phyloP scores from a whole-genome alignment of 2,329 filamentous ascomycete genomes.

The Bipolaris victoriae region DNA sequence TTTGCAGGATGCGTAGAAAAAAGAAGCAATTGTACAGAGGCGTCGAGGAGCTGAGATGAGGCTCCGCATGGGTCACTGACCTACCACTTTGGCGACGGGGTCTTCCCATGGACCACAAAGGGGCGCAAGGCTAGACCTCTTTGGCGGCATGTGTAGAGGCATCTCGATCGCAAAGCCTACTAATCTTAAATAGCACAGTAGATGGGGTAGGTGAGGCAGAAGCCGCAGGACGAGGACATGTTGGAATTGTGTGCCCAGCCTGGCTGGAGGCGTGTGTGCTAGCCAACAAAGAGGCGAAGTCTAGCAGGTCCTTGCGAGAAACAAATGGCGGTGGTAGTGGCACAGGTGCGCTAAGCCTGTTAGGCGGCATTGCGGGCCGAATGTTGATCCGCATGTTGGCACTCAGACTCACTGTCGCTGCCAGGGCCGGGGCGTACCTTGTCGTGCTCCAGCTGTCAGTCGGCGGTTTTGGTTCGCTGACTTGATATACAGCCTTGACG shows the following conservation, averaged over 20 bases:
- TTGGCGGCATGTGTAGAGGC: not conserved
- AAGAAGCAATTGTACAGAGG: not conserved
- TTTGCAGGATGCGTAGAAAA: not conserved
- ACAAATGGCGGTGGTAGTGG: not conserved
- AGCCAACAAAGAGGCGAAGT: constrained; percentile 5
- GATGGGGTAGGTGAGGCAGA: not conserved
- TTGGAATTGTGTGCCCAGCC: not conserved
- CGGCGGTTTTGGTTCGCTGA: not conserved
- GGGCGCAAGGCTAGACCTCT: not conserved
- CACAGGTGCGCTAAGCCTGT: not conserved
- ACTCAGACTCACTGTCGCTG: not conserved
- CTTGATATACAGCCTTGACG: not conserved
- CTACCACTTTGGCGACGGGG: not conserved
- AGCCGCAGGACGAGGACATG: not conserved
- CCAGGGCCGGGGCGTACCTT: not conserved
- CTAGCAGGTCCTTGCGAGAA: not conserved
- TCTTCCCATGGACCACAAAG: not conserved
- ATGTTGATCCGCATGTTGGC: constrained; percentile 2
- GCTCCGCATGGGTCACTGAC: not conserved
- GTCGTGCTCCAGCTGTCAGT: not conserved
- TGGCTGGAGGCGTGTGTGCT: not conserved
- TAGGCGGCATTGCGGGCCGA: not conserved
- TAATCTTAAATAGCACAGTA: not conserved
- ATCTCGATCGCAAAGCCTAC: not conserved
- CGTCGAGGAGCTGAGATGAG: not conserved